These are phyloP conservation scores for Dendryphion nanum DNA, from an alignment of 2,329 filamentous ascomycete genomes.

Conservation along the genomic window DNA sequence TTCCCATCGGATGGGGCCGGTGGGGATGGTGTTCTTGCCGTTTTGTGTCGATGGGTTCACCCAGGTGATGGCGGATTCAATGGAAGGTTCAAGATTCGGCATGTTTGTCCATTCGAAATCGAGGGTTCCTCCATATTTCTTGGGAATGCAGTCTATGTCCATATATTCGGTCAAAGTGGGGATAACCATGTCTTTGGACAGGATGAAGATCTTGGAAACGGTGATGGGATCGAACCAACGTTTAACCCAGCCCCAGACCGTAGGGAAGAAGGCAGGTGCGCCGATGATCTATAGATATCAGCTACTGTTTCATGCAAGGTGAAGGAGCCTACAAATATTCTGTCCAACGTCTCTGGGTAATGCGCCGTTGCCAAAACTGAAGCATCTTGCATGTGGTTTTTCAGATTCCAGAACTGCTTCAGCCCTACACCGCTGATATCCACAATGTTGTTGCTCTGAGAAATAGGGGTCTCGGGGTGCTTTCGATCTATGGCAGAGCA, in stretches of 20 bases:
- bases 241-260: slow-evolving; percentile 93
- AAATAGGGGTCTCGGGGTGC: slow-evolving; percentile 78
- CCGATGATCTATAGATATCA: slow-evolving; percentile 66
- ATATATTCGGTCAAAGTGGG: slow-evolving; percentile 79
- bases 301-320: not conserved
- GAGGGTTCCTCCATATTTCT: slow-evolving; percentile 82
- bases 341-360: slow-evolving; percentile 90
- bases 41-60: slow-evolving; percentile 28
- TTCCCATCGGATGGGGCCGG: slow-evolving; percentile 49
- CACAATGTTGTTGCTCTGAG: slow-evolving; percentile 90
- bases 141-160: slow-evolving; percentile 78
- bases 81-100: slow-evolving; percentile 64
- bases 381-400: slow-evolving; percentile 90
- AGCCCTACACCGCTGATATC: slow-evolving; percentile 85
- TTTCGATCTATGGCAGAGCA: slow-evolving; percentile 76
- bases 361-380: slow-evolving; percentile 85
- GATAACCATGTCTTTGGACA: slow-evolving; percentile 69
- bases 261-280: slow-evolving; percentile 86
- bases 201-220: slow-evolving; percentile 88
- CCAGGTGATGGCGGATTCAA: slow-evolving; percentile 45
- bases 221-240: slow-evolving; percentile 90
- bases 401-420: slow-evolving; percentile 95
- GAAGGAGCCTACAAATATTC: slow-evolving; percentile 60
- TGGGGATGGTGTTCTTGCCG: slow-evolving; percentile 44
- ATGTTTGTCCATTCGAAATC: slow-evolving; percentile 78